phyloP scores from a whole-genome alignment of 139 green algal genomes.

The Chlamydomonas sp. region DNA sequence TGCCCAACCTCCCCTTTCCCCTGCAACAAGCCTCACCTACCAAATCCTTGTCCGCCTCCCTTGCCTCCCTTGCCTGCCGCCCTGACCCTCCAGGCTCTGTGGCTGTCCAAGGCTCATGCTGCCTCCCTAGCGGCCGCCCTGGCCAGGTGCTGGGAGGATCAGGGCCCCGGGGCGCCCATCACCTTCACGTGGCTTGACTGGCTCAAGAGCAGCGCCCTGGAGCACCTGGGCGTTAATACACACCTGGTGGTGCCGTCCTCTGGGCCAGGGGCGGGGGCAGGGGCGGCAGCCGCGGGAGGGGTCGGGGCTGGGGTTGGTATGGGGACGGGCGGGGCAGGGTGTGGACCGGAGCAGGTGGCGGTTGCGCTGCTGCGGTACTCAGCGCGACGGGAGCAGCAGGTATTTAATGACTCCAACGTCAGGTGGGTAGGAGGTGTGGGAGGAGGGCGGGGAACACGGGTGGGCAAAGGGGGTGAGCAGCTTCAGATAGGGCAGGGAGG shows the following conservation, averaged over 20 bases:
- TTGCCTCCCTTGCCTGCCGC: too few relatives aligned
- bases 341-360: neutral
- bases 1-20: too few relatives aligned
- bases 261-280: neutral
- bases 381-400: constrained; percentile 8
- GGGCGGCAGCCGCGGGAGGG: constrained; percentile 1
- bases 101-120: constrained; percentile 40
- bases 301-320: neutral
- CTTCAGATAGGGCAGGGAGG: too few relatives aligned
- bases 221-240: constrained; percentile 35
- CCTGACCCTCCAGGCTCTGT: constrained; percentile 44
- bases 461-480: too few relatives aligned
- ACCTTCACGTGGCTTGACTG: constrained; percentile 69
- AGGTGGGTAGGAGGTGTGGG: neutral
- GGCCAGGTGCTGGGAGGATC: constrained; percentile 47
- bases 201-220: constrained; percentile 53
- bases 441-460: too few relatives aligned
- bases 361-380: constrained; percentile 7
- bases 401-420: constrained; percentile 1
- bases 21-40: too few relatives aligned
- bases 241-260: constrained; percentile 31
- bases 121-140: constrained; percentile 41
- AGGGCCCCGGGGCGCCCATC: constrained; percentile 50
- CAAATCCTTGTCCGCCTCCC: too few relatives aligned
- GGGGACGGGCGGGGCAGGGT: neutral